Evolutionary conservation across 2,329 filamentous ascomycete species (phyloP).

Genomic region (Dactylellina cionopaga): DNA sequence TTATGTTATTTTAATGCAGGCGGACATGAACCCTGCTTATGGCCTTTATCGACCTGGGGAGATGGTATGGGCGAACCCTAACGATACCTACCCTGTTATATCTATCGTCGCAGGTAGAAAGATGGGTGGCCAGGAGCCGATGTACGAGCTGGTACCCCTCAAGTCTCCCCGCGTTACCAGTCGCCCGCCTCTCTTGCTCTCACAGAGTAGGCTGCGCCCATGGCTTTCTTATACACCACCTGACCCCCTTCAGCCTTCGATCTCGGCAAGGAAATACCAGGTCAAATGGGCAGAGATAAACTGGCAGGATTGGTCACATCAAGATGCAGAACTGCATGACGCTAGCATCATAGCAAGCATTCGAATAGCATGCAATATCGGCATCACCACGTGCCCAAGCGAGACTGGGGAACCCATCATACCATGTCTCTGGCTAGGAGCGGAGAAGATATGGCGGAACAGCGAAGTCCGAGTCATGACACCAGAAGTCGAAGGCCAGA

Average conservation of each 20-base stretch:
- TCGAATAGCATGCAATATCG: conserved; percentile 50
- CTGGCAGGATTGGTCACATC: conserved; percentile 45
- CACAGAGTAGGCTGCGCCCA: conserved; percentile 38
- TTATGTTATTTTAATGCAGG: conserved; percentile 35
- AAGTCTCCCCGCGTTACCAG: conserved; percentile 46
- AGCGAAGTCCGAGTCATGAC: conserved; percentile 48
- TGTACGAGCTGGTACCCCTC: conserved; percentile 42
- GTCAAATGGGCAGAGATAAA: conserved; percentile 51
- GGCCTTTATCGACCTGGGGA: conserved; percentile 46
- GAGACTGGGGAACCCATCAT: conserved; percentile 37
- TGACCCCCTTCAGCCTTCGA: conserved; percentile 47
- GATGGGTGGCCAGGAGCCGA: conserved; percentile 27
- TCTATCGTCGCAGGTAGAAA: conserved; percentile 42
- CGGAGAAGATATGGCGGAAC: conserved; percentile 52
- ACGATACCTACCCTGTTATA: conserved; percentile 48
- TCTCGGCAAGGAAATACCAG: conserved; percentile 44
- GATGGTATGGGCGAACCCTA: conserved; percentile 51
- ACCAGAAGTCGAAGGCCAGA: conserved; percentile 46
- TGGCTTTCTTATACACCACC: conserved; percentile 52
- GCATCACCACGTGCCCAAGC: conserved; percentile 35
- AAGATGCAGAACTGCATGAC: conserved; percentile 49
- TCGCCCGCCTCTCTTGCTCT: conserved; percentile 26
- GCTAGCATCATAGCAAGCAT: conserved; percentile 51
- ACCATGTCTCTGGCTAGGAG: conserved; percentile 48
- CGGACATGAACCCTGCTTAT: conserved; percentile 31